phyloP scores from a whole-genome alignment of 805 yeast species.

The Schizosaccharomyces lindneri region DNA sequence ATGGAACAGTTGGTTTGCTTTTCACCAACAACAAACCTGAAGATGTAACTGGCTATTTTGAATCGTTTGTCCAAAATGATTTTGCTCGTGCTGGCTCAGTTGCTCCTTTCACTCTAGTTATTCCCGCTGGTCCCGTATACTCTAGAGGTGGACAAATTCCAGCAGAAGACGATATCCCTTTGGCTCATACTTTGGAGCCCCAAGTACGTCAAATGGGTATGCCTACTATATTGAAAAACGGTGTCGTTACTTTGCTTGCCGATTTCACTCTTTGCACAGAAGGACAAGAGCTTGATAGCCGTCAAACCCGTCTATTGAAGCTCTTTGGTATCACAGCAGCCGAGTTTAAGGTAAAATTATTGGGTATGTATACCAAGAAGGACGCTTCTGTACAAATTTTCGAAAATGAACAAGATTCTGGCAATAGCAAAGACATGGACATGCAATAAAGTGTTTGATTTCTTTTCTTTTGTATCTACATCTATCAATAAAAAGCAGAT shows the following conservation, averaged over 20 bases:
- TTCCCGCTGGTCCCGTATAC: slow-evolving; percentile 78
- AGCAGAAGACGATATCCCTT: slow-evolving; percentile 78
- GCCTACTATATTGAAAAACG: slow-evolving; percentile 74
- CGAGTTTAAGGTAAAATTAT: slow-evolving; percentile 57
- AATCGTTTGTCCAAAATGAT: slow-evolving; percentile 51
- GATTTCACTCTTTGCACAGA: slow-evolving; percentile 59
- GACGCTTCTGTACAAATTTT: slow-evolving; percentile 8
- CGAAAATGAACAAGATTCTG: neutral
- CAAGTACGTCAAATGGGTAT: slow-evolving; percentile 72
- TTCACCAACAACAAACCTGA: slow-evolving; percentile 75
- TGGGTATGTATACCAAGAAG: slow-evolving; percentile 49
- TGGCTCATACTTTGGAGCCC: slow-evolving; percentile 88
- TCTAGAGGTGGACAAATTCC: slow-evolving; percentile 89
- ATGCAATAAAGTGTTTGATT: neutral
- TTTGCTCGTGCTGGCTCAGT: slow-evolving; percentile 72
- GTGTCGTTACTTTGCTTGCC: slow-evolving; percentile 55
- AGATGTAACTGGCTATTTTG: slow-evolving; percentile 75
- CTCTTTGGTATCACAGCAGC: slow-evolving; percentile 90
- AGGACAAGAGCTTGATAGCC: slow-evolving; percentile 65
- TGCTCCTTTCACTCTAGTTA: slow-evolving; percentile 58
- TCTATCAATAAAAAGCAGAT: no score
- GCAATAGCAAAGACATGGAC: neutral
- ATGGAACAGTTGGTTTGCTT: slow-evolving; percentile 66
- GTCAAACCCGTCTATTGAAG: slow-evolving; percentile 74
- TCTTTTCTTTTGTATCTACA: neutral